Percentiles rank a stretch among this genome's conserved stretches.
phyloP scores from a whole-genome alignment of 2,329 filamentous ascomycete genomes.

The Epichloe glyceriae region DNA sequence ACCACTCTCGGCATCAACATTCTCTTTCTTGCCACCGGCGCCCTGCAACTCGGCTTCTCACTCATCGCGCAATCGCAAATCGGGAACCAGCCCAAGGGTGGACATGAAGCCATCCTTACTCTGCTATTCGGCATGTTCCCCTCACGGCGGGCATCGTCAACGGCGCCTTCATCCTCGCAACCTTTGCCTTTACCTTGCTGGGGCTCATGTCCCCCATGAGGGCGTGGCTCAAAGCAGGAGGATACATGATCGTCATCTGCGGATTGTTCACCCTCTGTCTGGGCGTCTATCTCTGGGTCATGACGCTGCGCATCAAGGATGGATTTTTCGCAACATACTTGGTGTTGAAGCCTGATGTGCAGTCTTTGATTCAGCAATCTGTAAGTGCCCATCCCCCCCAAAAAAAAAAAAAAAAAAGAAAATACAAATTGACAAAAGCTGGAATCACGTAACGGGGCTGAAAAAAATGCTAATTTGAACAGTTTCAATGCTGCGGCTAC shows the following conservation, averaged over 20 bases:
- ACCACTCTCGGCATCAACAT: conserved; percentile 34
- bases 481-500: conserved; percentile 77
- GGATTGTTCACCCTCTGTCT: conserved; percentile 52
- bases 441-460: not conserved
- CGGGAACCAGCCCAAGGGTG: conserved; percentile 29
- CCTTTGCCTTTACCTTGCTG: conserved; percentile 57
- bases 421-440: not conserved
- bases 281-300: conserved; percentile 58
- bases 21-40: conserved; percentile 40
- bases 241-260: conserved; percentile 49
- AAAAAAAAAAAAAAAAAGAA: no score
- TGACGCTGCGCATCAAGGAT: conserved; percentile 55
- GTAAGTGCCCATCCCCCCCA: conserved; percentile 32
- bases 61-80: conserved; percentile 36
- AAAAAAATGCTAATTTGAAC: conserved; percentile 1
- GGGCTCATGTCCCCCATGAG: conserved; percentile 56
- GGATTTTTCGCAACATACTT: conserved; percentile 50
- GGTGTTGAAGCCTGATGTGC: conserved; percentile 39
- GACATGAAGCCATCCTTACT: conserved; percentile 35
- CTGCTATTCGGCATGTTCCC: conserved; percentile 39
- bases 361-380: conserved; percentile 57
- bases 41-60: conserved; percentile 41
- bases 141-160: conserved; percentile 59
- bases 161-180: conserved; percentile 55
- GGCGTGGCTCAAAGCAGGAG: conserved; percentile 57